A percentile compares a stretch with the other conserved stretches of the same genome.
phyloP scores from a whole-genome alignment of 345 rosid genomes.

The Populus euphratica region DNA sequence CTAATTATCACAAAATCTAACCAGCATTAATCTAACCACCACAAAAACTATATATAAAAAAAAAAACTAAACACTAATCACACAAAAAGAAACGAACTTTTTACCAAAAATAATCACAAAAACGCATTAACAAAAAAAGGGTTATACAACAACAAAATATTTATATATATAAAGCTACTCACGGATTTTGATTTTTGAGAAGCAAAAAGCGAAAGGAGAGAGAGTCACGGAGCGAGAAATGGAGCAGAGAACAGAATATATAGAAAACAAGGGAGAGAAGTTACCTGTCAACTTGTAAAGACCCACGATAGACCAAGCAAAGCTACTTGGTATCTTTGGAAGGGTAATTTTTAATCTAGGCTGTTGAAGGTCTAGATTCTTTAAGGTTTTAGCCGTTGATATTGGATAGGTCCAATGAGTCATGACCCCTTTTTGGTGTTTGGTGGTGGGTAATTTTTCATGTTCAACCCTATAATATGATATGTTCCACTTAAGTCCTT shows the following conservation, averaged over 20 bases:
- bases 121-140: neutral
- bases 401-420: neutral
- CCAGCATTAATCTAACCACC: neutral
- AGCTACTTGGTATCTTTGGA: neutral
- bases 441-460: neutral
- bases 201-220: neutral
- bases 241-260: neutral
- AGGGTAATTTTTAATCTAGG: neutral
- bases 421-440: neutral
- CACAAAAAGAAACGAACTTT: neutral
- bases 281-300: slow-evolving; percentile 16
- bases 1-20: neutral
- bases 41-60: neutral
- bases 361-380: slow-evolving; percentile 4
- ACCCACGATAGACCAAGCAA: slow-evolving; percentile 17
- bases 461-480: neutral
- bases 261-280: neutral
- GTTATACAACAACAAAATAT: neutral
- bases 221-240: too few relatives aligned
- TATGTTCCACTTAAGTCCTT: neutral
- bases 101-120: neutral
- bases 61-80: too few relatives aligned
- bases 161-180: slow-evolving; percentile 4
- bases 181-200: slow-evolving; percentile 1
- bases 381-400: neutral